A percentile compares a stretch with the other conserved stretches of the same genome.
These are phyloP conservation scores for Lactifluus rugatus DNA, from an alignment of 768 basidiomycete genomes.

Conservation along the genomic window DNA sequence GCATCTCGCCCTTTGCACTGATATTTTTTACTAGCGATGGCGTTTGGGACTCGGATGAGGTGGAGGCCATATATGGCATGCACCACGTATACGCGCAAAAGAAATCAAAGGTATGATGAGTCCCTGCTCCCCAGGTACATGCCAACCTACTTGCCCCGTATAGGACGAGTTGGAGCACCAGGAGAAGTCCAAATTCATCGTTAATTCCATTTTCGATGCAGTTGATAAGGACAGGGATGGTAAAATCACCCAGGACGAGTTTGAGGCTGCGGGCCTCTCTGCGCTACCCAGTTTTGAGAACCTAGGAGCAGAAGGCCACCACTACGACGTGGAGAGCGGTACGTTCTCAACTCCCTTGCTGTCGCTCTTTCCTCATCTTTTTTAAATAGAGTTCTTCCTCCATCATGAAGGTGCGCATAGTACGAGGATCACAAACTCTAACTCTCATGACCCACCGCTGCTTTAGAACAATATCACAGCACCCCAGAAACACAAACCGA, in stretches of 20 bases:
- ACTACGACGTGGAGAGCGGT: conserved; percentile 89
- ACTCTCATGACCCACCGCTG: neutral
- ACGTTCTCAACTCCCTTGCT: conserved; percentile 24
- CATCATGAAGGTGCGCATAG: conserved; percentile 80
- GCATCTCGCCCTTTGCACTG: conserved; percentile 3
- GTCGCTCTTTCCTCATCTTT: conserved; percentile 3
- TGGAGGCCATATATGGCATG: conserved; percentile 93
- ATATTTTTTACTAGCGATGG: conserved; percentile 47
- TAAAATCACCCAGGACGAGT: conserved; percentile 56
- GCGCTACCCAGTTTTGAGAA: conserved; percentile 77
- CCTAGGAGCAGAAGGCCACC: conserved; percentile 85
- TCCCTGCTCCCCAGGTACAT: neutral
- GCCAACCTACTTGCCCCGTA: neutral
- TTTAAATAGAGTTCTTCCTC: conserved; percentile 70
- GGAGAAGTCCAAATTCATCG: conserved; percentile 72
- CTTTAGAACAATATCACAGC: conserved; percentile 77
- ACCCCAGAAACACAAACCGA: conserved; percentile 98
- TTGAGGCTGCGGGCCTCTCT: conserved; percentile 58
- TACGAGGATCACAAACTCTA: neutral
- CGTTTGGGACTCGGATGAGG: conserved; percentile 74
- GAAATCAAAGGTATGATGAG: conserved; percentile 50
- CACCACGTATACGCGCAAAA: conserved; percentile 85
- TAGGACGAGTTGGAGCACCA: conserved; percentile 73
- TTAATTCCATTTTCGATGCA: conserved; percentile 52
- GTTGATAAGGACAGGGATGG: conserved; percentile 76